Base-by-base conservation (phyloP, 768 basidiomycete species). In the Russula compacta region DNA sequence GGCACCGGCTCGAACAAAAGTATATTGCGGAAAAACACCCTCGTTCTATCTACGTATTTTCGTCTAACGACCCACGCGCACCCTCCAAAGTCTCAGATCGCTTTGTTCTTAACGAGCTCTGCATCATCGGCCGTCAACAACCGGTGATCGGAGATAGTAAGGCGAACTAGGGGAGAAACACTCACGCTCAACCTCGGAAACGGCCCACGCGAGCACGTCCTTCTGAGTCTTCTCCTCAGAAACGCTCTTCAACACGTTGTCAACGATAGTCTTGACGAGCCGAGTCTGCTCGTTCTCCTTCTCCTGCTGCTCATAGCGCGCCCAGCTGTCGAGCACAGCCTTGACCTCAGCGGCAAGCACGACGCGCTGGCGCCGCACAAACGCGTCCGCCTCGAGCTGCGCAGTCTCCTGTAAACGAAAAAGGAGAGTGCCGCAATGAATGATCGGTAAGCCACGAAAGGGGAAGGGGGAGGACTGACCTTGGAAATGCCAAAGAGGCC, bases 261-360 rank as follows among this genome's bases (percentile, higher is more conserved):
- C 83, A 68, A 97, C 89, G 72, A 99, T 88, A 54, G 79, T 77
- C 81, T 87, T 85, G 65, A 93, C 87, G 59, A 99, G 85, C 53
- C 92, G 89, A 36, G 85, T 81, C 82, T 99, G 97, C 78, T 99
- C 93, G 70, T 83, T 88, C 80, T 99, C 95, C 80, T 97, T 93
- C 71, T 84, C 80, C 73, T 95, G 92, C 72, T 97, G 95, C 79
- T 98, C 95, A 76, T 86, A 94, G 72, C 97, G 89, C 59, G 94
- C 95, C 95, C 95, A 97, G 73, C 89, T 91, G 79, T 98, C 97
- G 59, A 99, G 84, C 43, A 98, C 95, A 35, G 86, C 69, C 78
- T 98, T 98, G 71, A 98, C 78, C 77, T 99, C 97, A 47, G 88
- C 65, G 35, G 94, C 85, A 70, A 98, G 77, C 46, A 83, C 85